A percentile compares a stretch with the other conserved stretches of the same genome.
These are phyloP conservation scores for Collybiopsis luxurians DNA, from an alignment of 768 basidiomycete species.

Conservation along the genomic window DNA sequence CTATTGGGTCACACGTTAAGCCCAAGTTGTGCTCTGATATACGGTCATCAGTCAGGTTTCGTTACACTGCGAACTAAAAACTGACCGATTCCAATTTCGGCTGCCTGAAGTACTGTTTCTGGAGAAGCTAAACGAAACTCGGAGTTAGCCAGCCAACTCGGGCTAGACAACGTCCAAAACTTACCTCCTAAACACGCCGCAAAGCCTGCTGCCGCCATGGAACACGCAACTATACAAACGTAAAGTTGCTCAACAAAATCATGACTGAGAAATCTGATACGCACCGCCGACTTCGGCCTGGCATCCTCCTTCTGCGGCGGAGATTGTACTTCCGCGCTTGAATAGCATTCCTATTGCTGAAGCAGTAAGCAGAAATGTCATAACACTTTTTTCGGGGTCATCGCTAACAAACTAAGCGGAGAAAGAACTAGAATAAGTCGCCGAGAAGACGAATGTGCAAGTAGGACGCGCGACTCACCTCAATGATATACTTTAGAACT, in stretches of 20 bases:
- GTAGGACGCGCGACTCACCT: slow-evolving; percentile 39
- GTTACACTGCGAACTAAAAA: background rate
- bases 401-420: slow-evolving; percentile 76
- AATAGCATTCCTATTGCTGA: slow-evolving; percentile 92
- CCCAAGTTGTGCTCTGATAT: slow-evolving; percentile 76
- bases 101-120: slow-evolving; percentile 81
- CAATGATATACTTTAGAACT: slow-evolving; percentile 85
- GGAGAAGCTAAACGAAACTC: slow-evolving; percentile 53
- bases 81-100: slow-evolving; percentile 87
- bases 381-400: slow-evolving; percentile 82
- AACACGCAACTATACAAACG: slow-evolving; percentile 69
- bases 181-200: slow-evolving; percentile 91
- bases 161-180: slow-evolving; percentile 12
- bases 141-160: background rate
- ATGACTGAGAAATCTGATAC: background rate
- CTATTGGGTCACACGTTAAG: slow-evolving; percentile 92
- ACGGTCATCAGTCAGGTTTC: background rate
- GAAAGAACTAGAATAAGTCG: background rate
- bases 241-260: background rate
- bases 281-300: slow-evolving; percentile 94
- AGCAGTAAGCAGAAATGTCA: slow-evolving; percentile 89
- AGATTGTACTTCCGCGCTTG: slow-evolving; percentile 96
- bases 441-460: slow-evolving; percentile 1
- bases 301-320: slow-evolving; percentile 93
- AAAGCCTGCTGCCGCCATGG: slow-evolving; percentile 94